Evolutionary conservation across 176 grass and related monocot genomes (phyloP).

Genomic region (Aegilops sharonensis): DNA sequence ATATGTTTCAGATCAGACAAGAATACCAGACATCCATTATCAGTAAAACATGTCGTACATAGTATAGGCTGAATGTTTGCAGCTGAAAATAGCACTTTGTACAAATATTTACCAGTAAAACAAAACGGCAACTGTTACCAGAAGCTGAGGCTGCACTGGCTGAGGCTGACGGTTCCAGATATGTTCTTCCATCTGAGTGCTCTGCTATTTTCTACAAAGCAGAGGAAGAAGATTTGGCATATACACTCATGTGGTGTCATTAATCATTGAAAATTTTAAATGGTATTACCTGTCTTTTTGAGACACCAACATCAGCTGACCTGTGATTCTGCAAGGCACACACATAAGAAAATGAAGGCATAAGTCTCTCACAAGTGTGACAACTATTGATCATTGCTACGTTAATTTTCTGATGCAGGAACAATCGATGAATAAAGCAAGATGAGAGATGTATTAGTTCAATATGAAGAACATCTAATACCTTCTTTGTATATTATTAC

Average conservation of each 20-base stretch:
- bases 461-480: not conserved
- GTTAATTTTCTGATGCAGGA: not conserved
- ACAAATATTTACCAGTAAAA: conserved; percentile 40
- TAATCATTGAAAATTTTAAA: conserved; percentile 8
- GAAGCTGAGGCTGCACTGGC: conserved; percentile 7
- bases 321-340: conserved; percentile 41
- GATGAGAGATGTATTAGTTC: not conserved
- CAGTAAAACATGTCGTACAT: not conserved
- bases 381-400: not conserved
- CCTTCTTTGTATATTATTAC: not conserved
- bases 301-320: conserved; percentile 35
- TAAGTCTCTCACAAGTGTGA: not conserved
- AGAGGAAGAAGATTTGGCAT: not conserved
- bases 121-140: conserved; percentile 34
- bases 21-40: not conserved
- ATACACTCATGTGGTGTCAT: too few species aligned
- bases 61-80: not conserved
- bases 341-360: not conserved
- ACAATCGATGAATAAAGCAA: not conserved
- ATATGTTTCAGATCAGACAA: not conserved
- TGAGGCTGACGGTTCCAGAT: conserved; percentile 19
- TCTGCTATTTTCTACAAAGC: conserved; percentile 61
- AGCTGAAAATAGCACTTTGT: not conserved
- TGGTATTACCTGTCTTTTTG: conserved; percentile 61
- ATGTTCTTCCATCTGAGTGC: conserved; percentile 27